Evolutionary conservation across 78 protist species (phyloP).

Genomic region (Dictyostelium purpureum): DNA sequence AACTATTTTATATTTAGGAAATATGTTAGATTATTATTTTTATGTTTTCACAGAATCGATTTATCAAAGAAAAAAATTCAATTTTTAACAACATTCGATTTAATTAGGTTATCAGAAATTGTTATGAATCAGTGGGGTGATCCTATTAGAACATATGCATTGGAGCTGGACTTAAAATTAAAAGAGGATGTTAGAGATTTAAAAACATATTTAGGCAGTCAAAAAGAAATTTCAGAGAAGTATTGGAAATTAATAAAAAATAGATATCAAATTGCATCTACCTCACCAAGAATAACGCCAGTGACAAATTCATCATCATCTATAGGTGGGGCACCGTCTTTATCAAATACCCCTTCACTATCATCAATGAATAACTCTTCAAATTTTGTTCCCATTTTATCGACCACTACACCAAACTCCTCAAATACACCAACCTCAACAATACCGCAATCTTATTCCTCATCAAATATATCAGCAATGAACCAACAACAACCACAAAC

Average conservation of each 20-base stretch:
- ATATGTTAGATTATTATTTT: constrained; percentile 48
- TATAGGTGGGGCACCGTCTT: too few species aligned
- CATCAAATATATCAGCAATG: too few species aligned
- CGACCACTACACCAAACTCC: neutral
- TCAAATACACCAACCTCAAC: neutral
- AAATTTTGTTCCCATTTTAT: constrained; percentile 10
- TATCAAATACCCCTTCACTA: too few species aligned
- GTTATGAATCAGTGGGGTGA: constrained; percentile 74
- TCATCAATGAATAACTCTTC: constrained; percentile 6
- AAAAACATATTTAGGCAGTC: constrained; percentile 34
- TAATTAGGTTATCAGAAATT: constrained; percentile 42
- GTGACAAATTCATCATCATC: neutral
- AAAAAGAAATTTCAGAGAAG: constrained; percentile 36
- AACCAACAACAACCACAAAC: constrained; percentile 42
- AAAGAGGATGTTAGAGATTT: constrained; percentile 75
- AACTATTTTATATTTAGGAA: constrained; percentile 1
- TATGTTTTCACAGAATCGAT: constrained; percentile 71
- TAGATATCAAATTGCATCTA: constrained; percentile 29
- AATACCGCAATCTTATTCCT: too few species aligned
- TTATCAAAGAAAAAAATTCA: constrained; percentile 46
- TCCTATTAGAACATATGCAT: constrained; percentile 11
- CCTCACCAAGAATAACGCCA: neutral
- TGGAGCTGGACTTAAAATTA: constrained; percentile 47
- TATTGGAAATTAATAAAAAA: constrained; percentile 28
- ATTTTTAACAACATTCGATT: constrained; percentile 7